phyloP scores from a whole-genome alignment of 1,284 basidiomycete genomes.

The Melampsora larici-populina region DNA sequence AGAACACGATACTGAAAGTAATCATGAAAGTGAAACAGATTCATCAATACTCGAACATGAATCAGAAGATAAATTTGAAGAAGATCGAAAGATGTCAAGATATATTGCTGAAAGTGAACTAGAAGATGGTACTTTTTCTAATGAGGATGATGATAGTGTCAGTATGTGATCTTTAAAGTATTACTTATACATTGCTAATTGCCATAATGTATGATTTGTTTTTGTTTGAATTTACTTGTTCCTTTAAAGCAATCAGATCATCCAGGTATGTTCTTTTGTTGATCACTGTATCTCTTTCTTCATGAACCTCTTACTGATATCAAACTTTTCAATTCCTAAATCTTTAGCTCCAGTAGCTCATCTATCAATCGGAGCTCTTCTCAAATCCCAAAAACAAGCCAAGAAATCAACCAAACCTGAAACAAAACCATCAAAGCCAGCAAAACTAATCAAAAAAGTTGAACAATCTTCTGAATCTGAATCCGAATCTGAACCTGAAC shows the following conservation, averaged over 20 bases:
- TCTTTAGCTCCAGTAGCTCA: background rate
- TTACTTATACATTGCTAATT: background rate
- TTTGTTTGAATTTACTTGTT: background rate
- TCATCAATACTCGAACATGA: background rate
- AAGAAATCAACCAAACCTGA: background rate
- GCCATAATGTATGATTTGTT: background rate
- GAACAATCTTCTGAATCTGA: background rate
- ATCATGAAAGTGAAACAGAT: background rate
- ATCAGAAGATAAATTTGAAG: conserved; percentile 13
- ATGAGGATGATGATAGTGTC: background rate
- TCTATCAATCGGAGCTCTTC: conserved; percentile 7
- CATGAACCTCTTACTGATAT: background rate
- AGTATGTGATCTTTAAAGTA: background rate
- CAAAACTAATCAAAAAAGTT: background rate
- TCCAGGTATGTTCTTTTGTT: background rate
- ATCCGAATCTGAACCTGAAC: background rate
- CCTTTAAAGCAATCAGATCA: background rate
- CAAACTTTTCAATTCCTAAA: background rate
- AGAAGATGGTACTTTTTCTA: background rate
- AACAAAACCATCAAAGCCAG: too few species aligned
- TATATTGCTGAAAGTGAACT: conserved; percentile 11
- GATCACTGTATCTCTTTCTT: too few species aligned
- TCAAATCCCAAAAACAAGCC: background rate
- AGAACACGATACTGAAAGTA: background rate
- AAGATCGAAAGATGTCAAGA: conserved; percentile 8